phyloP scores from a whole-genome alignment of 305 asterid species.

The Solanum hybrid region DNA sequence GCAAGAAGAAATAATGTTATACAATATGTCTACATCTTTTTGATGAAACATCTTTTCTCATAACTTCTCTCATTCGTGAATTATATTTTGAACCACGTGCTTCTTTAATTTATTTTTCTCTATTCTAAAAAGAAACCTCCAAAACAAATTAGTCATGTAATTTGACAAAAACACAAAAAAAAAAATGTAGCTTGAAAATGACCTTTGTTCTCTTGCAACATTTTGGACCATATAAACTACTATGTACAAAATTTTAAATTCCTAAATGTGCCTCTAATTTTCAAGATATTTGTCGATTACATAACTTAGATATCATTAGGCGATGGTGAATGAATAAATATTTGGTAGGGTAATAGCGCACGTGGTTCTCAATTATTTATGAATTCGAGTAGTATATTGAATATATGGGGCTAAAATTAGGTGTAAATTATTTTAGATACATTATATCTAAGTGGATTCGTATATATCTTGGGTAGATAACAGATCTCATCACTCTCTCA shows the following conservation, averaged over 20 bases:
- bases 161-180: not conserved
- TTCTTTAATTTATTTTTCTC: not conserved
- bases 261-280: not conserved
- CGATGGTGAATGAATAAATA: no score
- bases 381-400: no score
- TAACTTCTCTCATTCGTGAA: not conserved
- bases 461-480: not conserved
- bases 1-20: not conserved
- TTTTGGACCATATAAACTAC: no score
- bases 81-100: not conserved
- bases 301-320: not conserved
- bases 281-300: not conserved
- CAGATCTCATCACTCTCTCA: not conserved
- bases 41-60: not conserved
- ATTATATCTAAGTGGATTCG: not conserved
- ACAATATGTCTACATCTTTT: no score
- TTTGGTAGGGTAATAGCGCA: not conserved
- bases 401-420: not conserved
- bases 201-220: no score
- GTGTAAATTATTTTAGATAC: not conserved
- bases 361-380: not conserved
- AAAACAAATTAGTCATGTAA: not conserved
- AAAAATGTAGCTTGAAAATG: no score
- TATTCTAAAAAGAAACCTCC: not conserved
- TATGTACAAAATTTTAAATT: no score